These are phyloP conservation scores for Eucalyptus tenuipes DNA, from an alignment of 345 rosid genomes.

Conservation along the genomic window DNA sequence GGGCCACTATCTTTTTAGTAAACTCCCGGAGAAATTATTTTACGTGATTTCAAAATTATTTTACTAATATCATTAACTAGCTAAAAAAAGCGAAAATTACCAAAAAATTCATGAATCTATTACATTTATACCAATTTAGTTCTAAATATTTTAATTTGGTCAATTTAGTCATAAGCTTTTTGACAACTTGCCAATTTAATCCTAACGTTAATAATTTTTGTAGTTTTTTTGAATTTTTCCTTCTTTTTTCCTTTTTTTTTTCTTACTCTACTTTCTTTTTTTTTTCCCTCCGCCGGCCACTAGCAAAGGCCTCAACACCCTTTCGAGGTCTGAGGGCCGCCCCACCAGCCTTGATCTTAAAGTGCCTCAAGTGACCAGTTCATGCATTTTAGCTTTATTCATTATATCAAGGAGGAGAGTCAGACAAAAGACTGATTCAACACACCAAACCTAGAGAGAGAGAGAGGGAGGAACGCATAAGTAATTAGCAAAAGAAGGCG, in stretches of 20 bases:
- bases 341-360: background rate
- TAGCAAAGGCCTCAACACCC: background rate
- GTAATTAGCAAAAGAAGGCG: background rate
- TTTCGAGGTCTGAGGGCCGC: background rate
- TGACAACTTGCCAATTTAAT: background rate
- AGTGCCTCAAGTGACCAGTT: background rate
- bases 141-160: no score
- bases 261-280: no score
- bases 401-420: background rate
- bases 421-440: background rate
- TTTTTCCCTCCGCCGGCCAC: background rate
- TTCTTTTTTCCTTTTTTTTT: rapidly evolving
- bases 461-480: background rate
- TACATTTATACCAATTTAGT: background rate
- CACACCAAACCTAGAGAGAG: background rate
- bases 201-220: no score
- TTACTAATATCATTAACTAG: background rate
- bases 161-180: no score
- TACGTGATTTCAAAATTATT: no score
- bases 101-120: rapidly evolving
- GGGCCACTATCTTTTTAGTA: background rate
- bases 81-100: rapidly evolving
- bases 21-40: rapidly evolving
- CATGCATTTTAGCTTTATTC: background rate
- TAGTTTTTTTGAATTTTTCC: no score